These are phyloP conservation scores for Hyaloperonospora brassicae DNA, from an alignment of 352 stramenopile genomes.

Conservation along the genomic window DNA sequence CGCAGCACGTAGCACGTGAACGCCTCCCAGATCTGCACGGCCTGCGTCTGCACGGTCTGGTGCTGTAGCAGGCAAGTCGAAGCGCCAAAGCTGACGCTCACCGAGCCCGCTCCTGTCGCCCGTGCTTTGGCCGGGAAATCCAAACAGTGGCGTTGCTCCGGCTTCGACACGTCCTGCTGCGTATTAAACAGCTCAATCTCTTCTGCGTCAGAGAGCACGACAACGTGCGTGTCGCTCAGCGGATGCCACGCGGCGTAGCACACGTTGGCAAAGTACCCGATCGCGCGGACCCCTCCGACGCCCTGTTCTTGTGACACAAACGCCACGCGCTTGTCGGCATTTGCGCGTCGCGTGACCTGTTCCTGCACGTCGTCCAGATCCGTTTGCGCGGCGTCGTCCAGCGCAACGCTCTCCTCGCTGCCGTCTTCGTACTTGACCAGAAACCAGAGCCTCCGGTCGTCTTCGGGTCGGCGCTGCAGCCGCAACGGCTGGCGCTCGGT, in stretches of 20 bases:
- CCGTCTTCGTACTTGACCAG: constrained; percentile 46
- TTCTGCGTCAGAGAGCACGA: constrained; percentile 65
- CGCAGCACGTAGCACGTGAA: constrained; percentile 73
- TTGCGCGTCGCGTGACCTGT: constrained; percentile 23
- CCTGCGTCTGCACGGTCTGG: constrained; percentile 17
- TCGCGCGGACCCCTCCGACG: constrained; percentile 34
- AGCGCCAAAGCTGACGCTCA: constrained; percentile 55
- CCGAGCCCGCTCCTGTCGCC: constrained; percentile 26
- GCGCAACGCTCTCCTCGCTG: constrained; percentile 19
- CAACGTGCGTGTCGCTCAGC: constrained; percentile 61
- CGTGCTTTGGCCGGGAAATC: constrained; percentile 36
- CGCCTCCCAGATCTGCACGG: constrained; percentile 44
- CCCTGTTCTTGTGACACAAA: constrained; percentile 52
- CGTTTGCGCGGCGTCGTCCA: constrained; percentile 18
- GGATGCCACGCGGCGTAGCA: constrained; percentile 60
- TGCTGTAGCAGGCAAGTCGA: constrained; percentile 20
- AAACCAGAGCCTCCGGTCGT: constrained; percentile 27
- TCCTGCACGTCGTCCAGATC: constrained; percentile 21
- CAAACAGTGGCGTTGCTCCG: constrained; percentile 60
- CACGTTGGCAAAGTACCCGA: constrained; percentile 54
- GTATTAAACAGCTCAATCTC: constrained; percentile 70
- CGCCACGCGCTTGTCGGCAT: constrained; percentile 25
- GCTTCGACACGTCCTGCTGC: constrained; percentile 50
- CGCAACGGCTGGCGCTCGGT: constrained; percentile 14
- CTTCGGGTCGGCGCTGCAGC: constrained; percentile 12